These are phyloP conservation scores for Chlamydomonas sp. DNA, from an alignment of 139 green algal genomes.

Conservation along the genomic window DNA sequence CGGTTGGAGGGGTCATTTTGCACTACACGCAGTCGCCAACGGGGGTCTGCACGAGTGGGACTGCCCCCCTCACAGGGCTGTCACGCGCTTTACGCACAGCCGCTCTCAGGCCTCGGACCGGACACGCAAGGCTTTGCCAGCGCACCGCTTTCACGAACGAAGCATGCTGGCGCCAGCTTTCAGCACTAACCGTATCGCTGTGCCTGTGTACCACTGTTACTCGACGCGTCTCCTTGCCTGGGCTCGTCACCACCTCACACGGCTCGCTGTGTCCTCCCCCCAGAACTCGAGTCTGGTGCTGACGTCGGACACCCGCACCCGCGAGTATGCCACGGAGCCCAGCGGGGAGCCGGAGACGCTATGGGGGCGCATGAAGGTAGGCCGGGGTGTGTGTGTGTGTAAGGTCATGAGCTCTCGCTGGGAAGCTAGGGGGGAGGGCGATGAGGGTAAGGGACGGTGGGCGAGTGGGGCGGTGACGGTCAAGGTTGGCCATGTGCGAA, in stretches of 20 bases:
- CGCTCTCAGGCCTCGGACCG: neutral
- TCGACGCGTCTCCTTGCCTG: neutral
- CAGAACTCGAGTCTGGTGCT: slow-evolving; percentile 98
- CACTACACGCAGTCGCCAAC: too few relatives aligned
- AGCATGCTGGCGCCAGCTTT: too few relatives aligned
- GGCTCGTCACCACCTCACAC: neutral
- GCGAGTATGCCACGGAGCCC: slow-evolving; percentile 84
- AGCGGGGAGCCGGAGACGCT: slow-evolving; percentile 92
- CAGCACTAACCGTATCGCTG: neutral
- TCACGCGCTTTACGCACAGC: too few relatives aligned
- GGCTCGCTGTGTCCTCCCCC: neutral
- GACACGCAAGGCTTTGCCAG: neutral
- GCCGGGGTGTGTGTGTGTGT: neutral
- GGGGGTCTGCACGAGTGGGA: too few relatives aligned
- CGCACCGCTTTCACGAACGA: too few relatives aligned
- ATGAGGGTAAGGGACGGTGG: too few relatives aligned
- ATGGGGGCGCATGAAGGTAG: slow-evolving; percentile 73
- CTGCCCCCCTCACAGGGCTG: too few relatives aligned
- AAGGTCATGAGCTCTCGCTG: neutral
- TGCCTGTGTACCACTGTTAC: neutral
- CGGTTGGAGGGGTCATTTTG: too few relatives aligned
- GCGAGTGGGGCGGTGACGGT: too few relatives aligned
- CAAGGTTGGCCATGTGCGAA: too few relatives aligned
- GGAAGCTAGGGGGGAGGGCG: too few relatives aligned
- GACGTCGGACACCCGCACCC: slow-evolving; percentile 86